phyloP scores from a whole-genome alignment of 371 early-diverging fungal species.

The Dinochytrium kinnereticum region DNA sequence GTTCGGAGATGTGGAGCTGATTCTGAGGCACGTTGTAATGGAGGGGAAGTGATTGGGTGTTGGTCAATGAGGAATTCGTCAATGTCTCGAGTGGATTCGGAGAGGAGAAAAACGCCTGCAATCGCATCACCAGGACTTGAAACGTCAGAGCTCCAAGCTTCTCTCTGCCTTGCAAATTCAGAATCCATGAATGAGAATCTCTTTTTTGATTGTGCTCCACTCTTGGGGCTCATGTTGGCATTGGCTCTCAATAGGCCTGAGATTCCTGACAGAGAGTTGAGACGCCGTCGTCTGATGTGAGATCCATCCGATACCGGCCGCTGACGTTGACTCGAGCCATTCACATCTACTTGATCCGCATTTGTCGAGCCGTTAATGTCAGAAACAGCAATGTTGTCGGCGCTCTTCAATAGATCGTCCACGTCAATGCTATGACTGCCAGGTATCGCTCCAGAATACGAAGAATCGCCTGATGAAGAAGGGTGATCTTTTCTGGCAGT shows the following conservation, averaged over 20 bases:
- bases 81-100: not conserved
- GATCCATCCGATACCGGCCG: slow-evolving; percentile 1
- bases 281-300: not conserved
- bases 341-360: not conserved
- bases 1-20: not conserved
- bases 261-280: not conserved
- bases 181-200: not conserved
- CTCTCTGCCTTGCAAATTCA: not conserved
- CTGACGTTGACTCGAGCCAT: not conserved
- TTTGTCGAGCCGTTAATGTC: not conserved
- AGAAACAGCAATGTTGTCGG: not conserved
- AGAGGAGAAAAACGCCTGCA: not conserved
- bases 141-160: not conserved
- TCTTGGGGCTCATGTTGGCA: no score
- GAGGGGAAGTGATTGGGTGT: not conserved
- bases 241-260: not conserved
- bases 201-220: not conserved
- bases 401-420: slow-evolving; percentile 5
- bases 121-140: not conserved
- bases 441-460: not conserved
- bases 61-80: not conserved
- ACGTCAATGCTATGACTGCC: not conserved
- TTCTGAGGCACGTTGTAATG: not conserved
- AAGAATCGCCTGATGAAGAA: not conserved
- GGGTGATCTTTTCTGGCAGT: not conserved